Conservation (phyloP, 768 basidiomycete genomes). For the Myochromella boudieri region DNA sequence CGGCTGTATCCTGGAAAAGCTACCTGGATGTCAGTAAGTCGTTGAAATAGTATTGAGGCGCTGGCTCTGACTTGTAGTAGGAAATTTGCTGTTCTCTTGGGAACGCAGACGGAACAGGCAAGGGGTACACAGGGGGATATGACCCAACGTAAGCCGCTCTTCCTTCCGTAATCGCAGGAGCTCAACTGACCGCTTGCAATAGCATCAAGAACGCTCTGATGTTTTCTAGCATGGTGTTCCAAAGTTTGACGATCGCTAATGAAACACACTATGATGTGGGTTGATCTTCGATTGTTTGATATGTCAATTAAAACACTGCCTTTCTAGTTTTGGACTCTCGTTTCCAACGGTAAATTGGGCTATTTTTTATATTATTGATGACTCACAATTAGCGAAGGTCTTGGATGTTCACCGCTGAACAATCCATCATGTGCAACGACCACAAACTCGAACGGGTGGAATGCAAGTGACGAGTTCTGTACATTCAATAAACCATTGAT, state of each 20-base stretch:
- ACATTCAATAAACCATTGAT: not conserved
- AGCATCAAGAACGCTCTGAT: constrained; percentile 39
- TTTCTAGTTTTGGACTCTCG: constrained; percentile 37
- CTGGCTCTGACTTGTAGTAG: constrained; percentile 13
- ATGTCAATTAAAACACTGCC: not conserved
- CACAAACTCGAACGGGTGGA: constrained; percentile 41
- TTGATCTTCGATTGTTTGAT: not conserved
- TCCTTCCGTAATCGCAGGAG: not conserved
- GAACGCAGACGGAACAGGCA: constrained; percentile 31
- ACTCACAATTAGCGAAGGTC: constrained; percentile 19
- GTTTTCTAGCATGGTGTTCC: constrained; percentile 37
- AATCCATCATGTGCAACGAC: constrained; percentile 33
- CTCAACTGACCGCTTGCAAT: not conserved
- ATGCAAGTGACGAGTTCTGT: constrained; percentile 23
- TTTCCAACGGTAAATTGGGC: constrained; percentile 28
- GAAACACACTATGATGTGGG: constrained; percentile 37
- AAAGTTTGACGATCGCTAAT: constrained; percentile 33
- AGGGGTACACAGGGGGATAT: constrained; percentile 33
- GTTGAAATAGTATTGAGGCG: not conserved
- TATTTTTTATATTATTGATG: constrained; percentile 1
- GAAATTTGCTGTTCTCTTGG: constrained; percentile 39
- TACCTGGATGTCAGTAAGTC: constrained; percentile 39
- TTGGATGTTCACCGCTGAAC: constrained; percentile 38
- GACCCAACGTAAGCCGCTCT: constrained; percentile 30
- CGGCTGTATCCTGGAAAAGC: constrained; percentile 26